phyloP scores from a whole-genome alignment of 139 green algal species.

The Dunaliella sp. region DNA sequence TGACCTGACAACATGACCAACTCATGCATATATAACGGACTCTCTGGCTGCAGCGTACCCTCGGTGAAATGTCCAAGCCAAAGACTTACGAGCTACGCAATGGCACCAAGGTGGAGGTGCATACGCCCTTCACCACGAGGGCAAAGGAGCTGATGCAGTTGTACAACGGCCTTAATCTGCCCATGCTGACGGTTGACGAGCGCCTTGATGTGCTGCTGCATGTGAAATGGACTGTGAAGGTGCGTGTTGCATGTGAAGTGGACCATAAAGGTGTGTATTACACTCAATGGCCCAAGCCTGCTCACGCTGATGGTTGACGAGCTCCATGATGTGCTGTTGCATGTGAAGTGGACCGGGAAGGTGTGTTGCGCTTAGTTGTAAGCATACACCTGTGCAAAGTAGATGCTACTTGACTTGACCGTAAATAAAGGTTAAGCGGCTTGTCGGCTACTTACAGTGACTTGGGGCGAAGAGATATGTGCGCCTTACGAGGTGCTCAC shows the following conservation, averaged over 20 bases:
- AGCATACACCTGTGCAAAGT: no score
- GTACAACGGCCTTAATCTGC: conserved; percentile 68
- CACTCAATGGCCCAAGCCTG: not conserved
- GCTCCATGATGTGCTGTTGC: not conserved
- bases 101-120: conserved; percentile 64
- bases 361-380: no score
- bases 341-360: not conserved
- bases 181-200: conserved; percentile 64
- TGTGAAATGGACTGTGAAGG: conserved; percentile 79
- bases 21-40: no score
- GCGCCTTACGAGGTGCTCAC: no score
- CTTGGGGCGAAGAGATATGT: no score
- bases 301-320: not conserved
- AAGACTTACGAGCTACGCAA: conserved; percentile 65
- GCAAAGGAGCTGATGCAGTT: conserved; percentile 78
- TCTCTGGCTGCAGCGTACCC: conserved; percentile 30
- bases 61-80: conserved; percentile 59
- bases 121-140: conserved; percentile 76
- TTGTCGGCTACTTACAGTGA: no score
- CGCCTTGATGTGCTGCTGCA: conserved; percentile 85
- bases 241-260: conserved; percentile 31
- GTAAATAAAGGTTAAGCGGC: no score
- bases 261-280: conserved; percentile 47
- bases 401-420: no score
- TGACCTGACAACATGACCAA: no score